phyloP scores from a whole-genome alignment of 2,329 filamentous ascomycete species.

The Beauveria brongniartii region DNA sequence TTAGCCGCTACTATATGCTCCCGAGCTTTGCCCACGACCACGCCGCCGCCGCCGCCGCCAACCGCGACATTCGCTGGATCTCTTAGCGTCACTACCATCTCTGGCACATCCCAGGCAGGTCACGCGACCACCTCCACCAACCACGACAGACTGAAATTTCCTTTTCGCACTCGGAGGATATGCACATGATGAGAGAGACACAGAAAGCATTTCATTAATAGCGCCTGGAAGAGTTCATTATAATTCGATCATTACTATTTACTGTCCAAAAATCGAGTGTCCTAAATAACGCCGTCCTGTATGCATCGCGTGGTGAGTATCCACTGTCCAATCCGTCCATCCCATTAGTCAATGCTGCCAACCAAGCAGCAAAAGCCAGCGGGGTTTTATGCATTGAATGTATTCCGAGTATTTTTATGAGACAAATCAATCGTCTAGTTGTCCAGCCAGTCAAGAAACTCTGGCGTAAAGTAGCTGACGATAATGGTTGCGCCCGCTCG shows the following conservation, averaged over 20 bases:
- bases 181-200: background rate
- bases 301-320: conserved; percentile 2
- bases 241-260: conserved; percentile 3
- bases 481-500: conserved; percentile 89
- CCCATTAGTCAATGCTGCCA: background rate
- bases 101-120: background rate
- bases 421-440: conserved; percentile 26
- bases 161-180: background rate
- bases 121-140: conserved; percentile 7
- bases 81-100: background rate
- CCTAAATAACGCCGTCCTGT: background rate
- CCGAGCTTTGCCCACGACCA: conserved; percentile 8
- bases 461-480: conserved; percentile 88
- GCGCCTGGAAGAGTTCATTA: background rate
- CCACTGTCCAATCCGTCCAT: background rate
- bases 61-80: conserved; percentile 7
- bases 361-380: background rate
- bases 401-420: background rate
- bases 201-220: background rate
- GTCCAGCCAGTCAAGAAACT: conserved; percentile 60
- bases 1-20: conserved; percentile 7
- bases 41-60: background rate
- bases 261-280: background rate
- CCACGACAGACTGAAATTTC: background rate
- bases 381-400: background rate